Percentiles rank a stretch among this genome's conserved stretches.
Conservation (phyloP, 805 yeast species). For the Metschnikowia kofuensis region DNA sequence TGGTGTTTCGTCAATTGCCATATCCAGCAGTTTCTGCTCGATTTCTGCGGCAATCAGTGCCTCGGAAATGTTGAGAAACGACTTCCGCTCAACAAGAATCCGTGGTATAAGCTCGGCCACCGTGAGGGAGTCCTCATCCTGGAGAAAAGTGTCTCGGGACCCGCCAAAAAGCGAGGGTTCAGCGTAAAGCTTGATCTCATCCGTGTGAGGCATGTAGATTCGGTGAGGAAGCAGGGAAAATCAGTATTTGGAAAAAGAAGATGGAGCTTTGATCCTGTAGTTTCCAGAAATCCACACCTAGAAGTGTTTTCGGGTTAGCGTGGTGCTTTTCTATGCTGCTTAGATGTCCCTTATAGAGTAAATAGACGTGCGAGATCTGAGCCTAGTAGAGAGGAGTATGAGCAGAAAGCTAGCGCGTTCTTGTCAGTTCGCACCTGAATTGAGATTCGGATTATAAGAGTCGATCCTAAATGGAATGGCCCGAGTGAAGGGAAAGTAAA, state of each 20-base stretch:
- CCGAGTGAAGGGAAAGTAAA: too few relatives aligned
- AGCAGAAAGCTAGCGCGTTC: too few relatives aligned
- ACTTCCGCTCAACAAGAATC: slow-evolving; percentile 56
- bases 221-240: neutral
- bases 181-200: slow-evolving; percentile 20
- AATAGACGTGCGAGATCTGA: too few relatives aligned
- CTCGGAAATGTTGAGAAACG: slow-evolving; percentile 60
- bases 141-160: slow-evolving; percentile 36
- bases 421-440: too few relatives aligned
- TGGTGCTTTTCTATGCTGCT: too few relatives aligned
- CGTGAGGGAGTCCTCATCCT: slow-evolving; percentile 43
- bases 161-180: slow-evolving; percentile 31
- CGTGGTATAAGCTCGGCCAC: slow-evolving; percentile 57
- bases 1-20: slow-evolving; percentile 4
- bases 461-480: too few relatives aligned
- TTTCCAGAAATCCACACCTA: too few relatives aligned
- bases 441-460: too few relatives aligned
- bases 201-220: slow-evolving; percentile 7
- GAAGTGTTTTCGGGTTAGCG: too few relatives aligned
- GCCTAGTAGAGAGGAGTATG: too few relatives aligned
- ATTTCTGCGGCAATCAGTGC: slow-evolving; percentile 49
- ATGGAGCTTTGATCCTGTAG: neutral
- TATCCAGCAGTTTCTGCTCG: slow-evolving; percentile 12
- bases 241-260: neutral
- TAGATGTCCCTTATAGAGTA: too few relatives aligned